phyloP scores from a whole-genome alignment of 208 protist genomes.

The Plasmodiophora brassicae region DNA sequence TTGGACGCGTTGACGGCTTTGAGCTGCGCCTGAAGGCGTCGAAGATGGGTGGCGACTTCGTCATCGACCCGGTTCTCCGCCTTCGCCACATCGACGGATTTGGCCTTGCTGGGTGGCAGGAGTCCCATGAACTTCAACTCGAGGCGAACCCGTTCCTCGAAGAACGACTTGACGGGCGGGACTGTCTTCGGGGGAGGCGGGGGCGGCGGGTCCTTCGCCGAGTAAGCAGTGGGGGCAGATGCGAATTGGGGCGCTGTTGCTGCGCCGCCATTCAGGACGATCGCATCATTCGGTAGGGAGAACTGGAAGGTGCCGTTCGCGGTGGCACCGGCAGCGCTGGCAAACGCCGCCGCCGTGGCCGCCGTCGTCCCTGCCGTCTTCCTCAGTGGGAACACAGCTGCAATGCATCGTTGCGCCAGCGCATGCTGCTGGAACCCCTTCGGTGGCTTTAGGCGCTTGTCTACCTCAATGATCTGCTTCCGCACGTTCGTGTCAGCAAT shows the following conservation, averaged over 20 bases:
- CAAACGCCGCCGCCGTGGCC: background rate
- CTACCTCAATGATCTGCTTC: slow-evolving; percentile 11
- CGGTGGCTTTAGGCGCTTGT: background rate
- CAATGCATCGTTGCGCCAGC: background rate
- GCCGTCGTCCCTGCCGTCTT: background rate
- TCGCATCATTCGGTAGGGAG: background rate
- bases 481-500: background rate
- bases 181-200: background rate
- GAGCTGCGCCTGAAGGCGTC: background rate
- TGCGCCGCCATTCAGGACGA: too few relatives aligned
- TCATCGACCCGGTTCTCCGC: slow-evolving; percentile 2
- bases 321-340: background rate
- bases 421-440: background rate
- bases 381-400: slow-evolving; percentile 3
- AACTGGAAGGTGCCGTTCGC: background rate
- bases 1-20: background rate
- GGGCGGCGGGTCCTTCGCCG: background rate
- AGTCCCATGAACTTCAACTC: background rate
- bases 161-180: background rate
- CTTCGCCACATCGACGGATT: background rate
- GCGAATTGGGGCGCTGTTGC: background rate
- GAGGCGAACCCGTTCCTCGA: background rate
- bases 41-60: slow-evolving; percentile 25
- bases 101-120: slow-evolving; percentile 6
- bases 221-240: background rate